Percentiles rank a stretch among this genome's conserved stretches.
Conservation (phyloP, 306 rosid genomes). For the Ormosia semicastrata region DNA sequence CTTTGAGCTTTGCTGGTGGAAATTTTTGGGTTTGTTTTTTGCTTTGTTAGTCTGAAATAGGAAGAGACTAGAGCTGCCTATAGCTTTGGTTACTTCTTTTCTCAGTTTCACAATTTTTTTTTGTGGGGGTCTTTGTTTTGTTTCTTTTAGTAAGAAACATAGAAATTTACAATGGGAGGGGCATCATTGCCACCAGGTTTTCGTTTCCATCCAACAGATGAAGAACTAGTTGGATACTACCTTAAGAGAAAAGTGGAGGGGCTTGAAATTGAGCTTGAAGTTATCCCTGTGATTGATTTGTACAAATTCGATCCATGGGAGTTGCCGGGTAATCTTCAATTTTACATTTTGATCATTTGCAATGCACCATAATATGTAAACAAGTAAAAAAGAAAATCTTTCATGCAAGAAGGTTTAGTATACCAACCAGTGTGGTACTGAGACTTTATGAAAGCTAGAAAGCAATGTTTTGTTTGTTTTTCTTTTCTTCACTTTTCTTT, state of each 20-base stretch:
- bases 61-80: not conserved
- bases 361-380: not conserved
- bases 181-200: conserved; percentile 79
- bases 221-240: conserved; percentile 80
- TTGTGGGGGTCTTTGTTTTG: not conserved
- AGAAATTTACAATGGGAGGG: conserved; percentile 35
- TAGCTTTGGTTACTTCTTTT: not conserved
- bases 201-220: conserved; percentile 90
- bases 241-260: conserved; percentile 77
- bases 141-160: not conserved
- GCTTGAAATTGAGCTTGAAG: conserved; percentile 86
- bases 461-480: not conserved
- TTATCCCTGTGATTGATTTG: conserved; percentile 80
- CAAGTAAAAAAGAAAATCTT: not conserved
- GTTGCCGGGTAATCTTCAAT: conserved; percentile 68
- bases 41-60: not conserved
- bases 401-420: not conserved
- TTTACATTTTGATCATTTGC: not conserved
- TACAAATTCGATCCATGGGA: conserved; percentile 97
- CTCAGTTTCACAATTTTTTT: not conserved
- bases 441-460: conserved; percentile 30
- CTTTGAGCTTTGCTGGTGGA: too few species aligned
- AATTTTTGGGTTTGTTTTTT: not conserved
- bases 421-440: conserved; percentile 19
- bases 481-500: not conserved